Percentiles rank a stretch among this genome's conserved stretches.
phyloP scores from a whole-genome alignment of 805 yeast genomes.

The Saccharomyces jurei region DNA sequence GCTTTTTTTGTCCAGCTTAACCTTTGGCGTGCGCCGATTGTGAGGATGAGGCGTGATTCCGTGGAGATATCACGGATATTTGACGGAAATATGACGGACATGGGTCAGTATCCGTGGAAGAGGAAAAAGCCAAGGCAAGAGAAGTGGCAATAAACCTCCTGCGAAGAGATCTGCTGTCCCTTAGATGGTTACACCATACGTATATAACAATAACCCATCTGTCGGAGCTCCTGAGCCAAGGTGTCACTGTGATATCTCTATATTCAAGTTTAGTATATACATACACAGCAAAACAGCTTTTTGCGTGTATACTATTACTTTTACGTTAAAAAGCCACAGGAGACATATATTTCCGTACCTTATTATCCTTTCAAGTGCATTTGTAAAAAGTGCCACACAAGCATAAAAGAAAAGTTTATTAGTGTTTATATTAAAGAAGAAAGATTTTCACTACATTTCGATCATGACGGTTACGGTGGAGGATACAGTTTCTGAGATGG shows the following conservation, averaged over 20 bases:
- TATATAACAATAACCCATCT: background rate
- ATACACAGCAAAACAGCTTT: background rate
- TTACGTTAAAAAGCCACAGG: background rate
- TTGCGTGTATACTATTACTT: background rate
- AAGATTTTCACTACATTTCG: background rate
- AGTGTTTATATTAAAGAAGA: background rate
- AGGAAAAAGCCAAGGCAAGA: background rate
- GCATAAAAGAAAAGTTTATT: background rate
- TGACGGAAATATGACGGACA: background rate
- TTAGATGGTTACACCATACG: background rate
- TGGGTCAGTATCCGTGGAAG: background rate
- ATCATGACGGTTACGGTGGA: background rate
- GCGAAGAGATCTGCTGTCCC: background rate
- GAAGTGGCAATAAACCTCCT: background rate
- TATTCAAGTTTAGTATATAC: background rate
- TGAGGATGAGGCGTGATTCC: background rate
- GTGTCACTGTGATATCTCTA: background rate
- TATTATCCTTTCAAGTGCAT: background rate
- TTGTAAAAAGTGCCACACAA: background rate
- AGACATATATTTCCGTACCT: background rate
- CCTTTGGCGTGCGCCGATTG: background rate
- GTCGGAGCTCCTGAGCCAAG: background rate
- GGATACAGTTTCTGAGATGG: background rate
- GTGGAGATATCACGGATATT: background rate
- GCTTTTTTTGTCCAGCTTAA: background rate